Percentiles rank a stretch among this genome's conserved stretches.
Conservation (phyloP, 139 green algal genomes). For the Ettlia oleoabundans region DNA sequence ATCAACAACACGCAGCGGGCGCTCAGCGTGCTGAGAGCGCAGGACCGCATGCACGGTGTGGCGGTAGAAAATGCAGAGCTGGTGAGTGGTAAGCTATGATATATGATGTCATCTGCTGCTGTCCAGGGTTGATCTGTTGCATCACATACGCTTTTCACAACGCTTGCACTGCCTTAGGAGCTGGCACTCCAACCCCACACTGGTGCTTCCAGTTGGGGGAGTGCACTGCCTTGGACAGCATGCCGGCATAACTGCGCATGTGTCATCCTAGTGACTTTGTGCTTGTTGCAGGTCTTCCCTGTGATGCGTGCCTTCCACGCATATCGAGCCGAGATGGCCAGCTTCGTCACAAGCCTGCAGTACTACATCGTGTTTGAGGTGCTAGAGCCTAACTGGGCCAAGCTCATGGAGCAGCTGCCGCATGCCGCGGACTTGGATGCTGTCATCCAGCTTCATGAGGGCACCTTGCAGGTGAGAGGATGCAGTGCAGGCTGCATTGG, state of each 20-base stretch:
- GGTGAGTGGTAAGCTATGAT: neutral
- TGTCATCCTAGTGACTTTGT: conserved; percentile 3
- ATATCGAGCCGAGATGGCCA: conserved; percentile 84
- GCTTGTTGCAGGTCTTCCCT: conserved; percentile 39
- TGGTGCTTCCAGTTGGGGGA: no score
- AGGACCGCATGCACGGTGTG: conserved; percentile 36
- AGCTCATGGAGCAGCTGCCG: conserved; percentile 57
- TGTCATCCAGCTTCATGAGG: conserved; percentile 81
- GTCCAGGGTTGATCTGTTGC: neutral
- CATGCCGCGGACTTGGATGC: conserved; percentile 79
- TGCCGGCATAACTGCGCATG: no score
- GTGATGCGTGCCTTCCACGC: conserved; percentile 69
- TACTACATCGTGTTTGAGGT: conserved; percentile 95
- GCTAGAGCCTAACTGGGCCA: conserved; percentile 68
- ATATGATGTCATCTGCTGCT: neutral
- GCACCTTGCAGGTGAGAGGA: conserved; percentile 59
- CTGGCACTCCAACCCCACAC: no score
- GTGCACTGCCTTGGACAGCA: no score
- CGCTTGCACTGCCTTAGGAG: no score
- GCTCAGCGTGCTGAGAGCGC: conserved; percentile 22
- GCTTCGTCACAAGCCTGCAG: conserved; percentile 92
- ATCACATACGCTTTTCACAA: no score
- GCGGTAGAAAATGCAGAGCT: conserved; percentile 17
- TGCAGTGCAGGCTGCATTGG: neutral
- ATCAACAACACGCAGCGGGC: conserved; percentile 68